Evolutionary conservation across 306 rosid species (phyloP).

Genomic region (Herpetospermum pedunculosum): DNA sequence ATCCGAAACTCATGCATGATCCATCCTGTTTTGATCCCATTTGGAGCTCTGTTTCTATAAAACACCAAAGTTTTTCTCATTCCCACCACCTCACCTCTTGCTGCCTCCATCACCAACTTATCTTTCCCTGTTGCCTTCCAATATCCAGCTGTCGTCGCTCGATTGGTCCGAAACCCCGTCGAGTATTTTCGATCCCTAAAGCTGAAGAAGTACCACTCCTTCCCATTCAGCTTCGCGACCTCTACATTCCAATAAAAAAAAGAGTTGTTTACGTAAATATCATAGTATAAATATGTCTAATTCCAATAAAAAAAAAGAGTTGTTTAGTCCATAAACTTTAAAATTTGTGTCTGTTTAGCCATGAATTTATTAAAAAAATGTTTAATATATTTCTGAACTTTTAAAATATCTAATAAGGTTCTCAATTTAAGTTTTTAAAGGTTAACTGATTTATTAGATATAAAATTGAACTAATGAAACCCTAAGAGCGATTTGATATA

Average conservation of each 20-base stretch:
- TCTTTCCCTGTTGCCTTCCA: constrained; percentile 6
- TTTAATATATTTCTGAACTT: too few species aligned
- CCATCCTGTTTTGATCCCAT: constrained; percentile 3
- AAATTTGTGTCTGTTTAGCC: too few species aligned
- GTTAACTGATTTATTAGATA: too few species aligned
- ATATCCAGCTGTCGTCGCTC: not conserved
- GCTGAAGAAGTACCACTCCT: constrained; percentile 3
- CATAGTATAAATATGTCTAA: too few species aligned
- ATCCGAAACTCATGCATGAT: constrained; percentile 7
- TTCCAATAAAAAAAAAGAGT: too few species aligned
- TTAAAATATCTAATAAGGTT: too few species aligned
- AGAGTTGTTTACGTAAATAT: not conserved
- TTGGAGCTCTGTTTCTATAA: constrained; percentile 1
- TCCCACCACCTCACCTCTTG: not conserved
- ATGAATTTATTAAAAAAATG: too few species aligned
- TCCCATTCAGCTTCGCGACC: not conserved
- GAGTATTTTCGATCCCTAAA: not conserved
- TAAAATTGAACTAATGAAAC: too few species aligned
- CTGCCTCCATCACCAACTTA: not conserved
- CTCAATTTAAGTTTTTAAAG: too few species aligned
- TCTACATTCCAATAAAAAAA: not conserved
- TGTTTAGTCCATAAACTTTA: too few species aligned
- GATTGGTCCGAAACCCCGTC: not conserved
- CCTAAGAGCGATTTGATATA: too few species aligned
- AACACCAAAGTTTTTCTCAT: constrained; percentile 6